Percentiles rank a stretch among this genome's conserved stretches.
These are phyloP conservation scores for Pseudovirgaria hyperparasitica DNA, from an alignment of 2,329 filamentous ascomycete species.

Conservation along the genomic window DNA sequence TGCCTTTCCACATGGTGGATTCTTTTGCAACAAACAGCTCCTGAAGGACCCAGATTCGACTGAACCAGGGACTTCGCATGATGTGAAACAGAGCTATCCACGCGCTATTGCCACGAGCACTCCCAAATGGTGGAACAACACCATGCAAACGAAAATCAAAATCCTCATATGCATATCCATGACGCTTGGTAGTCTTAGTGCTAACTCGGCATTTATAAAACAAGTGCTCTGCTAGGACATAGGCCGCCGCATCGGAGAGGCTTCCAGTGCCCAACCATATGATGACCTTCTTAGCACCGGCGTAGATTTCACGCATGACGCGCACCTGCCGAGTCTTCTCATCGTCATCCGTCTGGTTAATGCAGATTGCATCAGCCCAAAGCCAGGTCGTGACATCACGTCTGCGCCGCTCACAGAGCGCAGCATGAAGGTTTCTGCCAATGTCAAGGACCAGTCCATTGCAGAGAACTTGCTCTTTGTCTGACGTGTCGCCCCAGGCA, in stretches of 20 bases:
- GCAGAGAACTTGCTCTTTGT: conserved; percentile 1
- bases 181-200: not conserved
- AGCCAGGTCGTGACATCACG: not conserved
- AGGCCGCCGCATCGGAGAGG: not conserved
- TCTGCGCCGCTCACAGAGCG: conserved; percentile 3
- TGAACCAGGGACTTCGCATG: too few relatives aligned
- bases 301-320: conserved; percentile 8
- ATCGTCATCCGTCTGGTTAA: conserved; percentile 8
- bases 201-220: not conserved
- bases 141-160: too few relatives aligned
- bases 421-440: conserved; percentile 6
- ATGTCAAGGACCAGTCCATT: conserved; percentile 3
- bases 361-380: conserved; percentile 10
- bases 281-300: conserved; percentile 5
- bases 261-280: conserved; percentile 7
- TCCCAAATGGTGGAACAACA: too few relatives aligned
- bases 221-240: conserved; percentile 3
- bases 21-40: conserved; percentile 3
- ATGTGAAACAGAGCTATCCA: too few relatives aligned
- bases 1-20: conserved; percentile 4
- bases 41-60: conserved; percentile 2
- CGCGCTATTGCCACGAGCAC: too few relatives aligned
- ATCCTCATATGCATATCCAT: conserved; percentile 1
- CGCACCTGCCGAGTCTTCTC: conserved; percentile 9
- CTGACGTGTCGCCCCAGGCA: conserved; percentile 5